Base-by-base conservation (phyloP, 2,329 filamentous ascomycete species). In the Fusarium acutatum region DNA sequence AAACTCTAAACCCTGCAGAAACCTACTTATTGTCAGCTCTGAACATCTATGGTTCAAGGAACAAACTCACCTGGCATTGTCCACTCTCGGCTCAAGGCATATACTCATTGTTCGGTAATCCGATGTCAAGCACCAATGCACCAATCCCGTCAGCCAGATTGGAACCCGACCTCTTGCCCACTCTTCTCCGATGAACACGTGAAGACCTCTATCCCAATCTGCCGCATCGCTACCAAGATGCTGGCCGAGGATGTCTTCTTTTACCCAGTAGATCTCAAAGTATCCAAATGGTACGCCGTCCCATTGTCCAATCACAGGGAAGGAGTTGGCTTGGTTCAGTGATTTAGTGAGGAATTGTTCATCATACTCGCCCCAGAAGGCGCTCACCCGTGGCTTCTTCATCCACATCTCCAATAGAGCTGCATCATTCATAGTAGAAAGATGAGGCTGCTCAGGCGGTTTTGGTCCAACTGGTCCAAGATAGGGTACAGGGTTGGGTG, bases 191-290 rank as follows among this genome's bases (percentile, higher is more conserved):
- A 99, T 89, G 43, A 99, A 85, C 18, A 96, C 90, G 79, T 99
- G 96, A 24, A 98, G 84, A 0, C 96, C 96, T 12, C 96, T 87
- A 77, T 98, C 96, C 82, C 93, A 98, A 77, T 97, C 93, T 13
- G 88, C 89, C 0, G 91, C 90, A 7, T 89, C 87, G 28, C 87
- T 87, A 1, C 91, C 87, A 8, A 97, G 82, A 72, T 94, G 87
- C 53, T 87, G 88, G 1, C 94, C 94, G 2, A 99, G 81, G 0
- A 86, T 84, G 79, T 98, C 96, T 80, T 99, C 96, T 79, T 97
- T 97, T 7, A 96, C 94, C 96, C 96, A 99, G 84, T 99, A 99
- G 38, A 99, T 88, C 84, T 99, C 96, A 80, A 99, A 98, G 81
- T 97, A 99, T 0, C 95, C 96, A 83, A 98, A 99, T 0, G 96